Percentiles rank a stretch among this genome's conserved stretches.
Conservation (phyloP, 352 stramenopile species). For the Stramenopiles sp. region DNA sequence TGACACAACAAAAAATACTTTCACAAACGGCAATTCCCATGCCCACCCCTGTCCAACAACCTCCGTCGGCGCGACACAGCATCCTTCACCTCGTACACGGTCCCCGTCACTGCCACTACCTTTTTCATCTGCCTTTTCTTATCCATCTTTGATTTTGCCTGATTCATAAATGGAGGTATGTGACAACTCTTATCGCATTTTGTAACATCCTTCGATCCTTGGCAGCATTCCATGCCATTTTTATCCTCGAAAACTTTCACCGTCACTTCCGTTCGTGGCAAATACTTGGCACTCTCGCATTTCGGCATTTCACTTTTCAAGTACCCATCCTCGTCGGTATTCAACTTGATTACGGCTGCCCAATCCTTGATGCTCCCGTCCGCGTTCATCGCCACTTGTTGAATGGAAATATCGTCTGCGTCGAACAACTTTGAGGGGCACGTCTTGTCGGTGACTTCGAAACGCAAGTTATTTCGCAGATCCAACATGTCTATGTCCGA, state of each 20-base stretch:
- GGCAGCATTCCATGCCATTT: too few species aligned
- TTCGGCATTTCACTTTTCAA: constrained; percentile 7
- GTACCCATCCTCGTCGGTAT: constrained; percentile 7
- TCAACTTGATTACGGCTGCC: neutral
- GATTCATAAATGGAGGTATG: too few species aligned
- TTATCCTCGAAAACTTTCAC: neutral
- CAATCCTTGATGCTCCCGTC: neutral
- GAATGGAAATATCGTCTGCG: constrained; percentile 8
- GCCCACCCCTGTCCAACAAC: too few species aligned
- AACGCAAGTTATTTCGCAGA: neutral
- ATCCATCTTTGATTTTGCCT: too few species aligned
- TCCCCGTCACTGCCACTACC: too few species aligned
- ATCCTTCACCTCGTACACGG: too few species aligned
- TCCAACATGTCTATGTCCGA: neutral
- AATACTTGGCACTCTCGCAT: neutral
- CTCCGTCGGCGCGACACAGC: too few species aligned
- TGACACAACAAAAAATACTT: too few species aligned
- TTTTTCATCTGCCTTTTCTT: too few species aligned
- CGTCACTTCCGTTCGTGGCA: neutral
- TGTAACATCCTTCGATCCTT: too few species aligned
- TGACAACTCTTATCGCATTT: too few species aligned
- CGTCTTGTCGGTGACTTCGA: neutral
- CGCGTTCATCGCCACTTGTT: constrained; percentile 1
- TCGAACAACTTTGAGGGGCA: neutral
- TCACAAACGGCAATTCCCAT: too few species aligned